Evolutionary conservation across 805 yeast genomes (phyloP), one percentile per base, ranked within the genome.

Genomic region (Wickerhamomyces strasburgensis): DNA sequence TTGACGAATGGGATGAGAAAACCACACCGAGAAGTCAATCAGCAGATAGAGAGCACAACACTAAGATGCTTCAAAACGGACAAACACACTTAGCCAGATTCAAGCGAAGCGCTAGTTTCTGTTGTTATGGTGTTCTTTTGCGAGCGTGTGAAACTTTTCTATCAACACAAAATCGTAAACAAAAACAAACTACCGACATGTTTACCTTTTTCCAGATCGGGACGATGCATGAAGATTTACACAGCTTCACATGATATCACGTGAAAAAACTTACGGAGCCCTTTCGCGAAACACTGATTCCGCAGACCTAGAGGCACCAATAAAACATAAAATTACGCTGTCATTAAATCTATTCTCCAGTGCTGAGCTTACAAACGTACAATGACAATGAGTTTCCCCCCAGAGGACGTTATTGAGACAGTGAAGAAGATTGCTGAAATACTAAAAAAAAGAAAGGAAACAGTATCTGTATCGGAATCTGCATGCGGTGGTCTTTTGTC

Each of bases 401-500:
- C 89, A 3, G 57, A 58, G 6, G 76, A 72, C 14, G 64, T 81
- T 5, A 57, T 63, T 29, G 51, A 41, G 17, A 61, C 78, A 8
- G 87, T 84, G 3, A 52, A 54, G 8, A 61, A 67, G 52, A 84
- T 86, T 29, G 79, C 93, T 0, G 60, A 56, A 25, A 64, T 78
- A 5, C 66, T 86, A 17, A 60, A 73, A 14, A 54, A 57, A 14
- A 65, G 78, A 19, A 59, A 68, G 11, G 79, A 80, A 54, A 83
- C 95, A 1, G 62, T 86, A 16, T 84, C 94, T 0, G 81, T 84
- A 1, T 78, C 89, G 5, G 96, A 86, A 51, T 88, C 89, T 3
- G 94, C 95, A 0, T 86, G 95, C 57, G 96, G 96, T 7, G 96
- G 96, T 0, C 67, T 86, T 13, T 62, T 86, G 6, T 80, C 93